phyloP scores from a whole-genome alignment of 1,284 basidiomycete species.

The Neonothopanus nambi region DNA sequence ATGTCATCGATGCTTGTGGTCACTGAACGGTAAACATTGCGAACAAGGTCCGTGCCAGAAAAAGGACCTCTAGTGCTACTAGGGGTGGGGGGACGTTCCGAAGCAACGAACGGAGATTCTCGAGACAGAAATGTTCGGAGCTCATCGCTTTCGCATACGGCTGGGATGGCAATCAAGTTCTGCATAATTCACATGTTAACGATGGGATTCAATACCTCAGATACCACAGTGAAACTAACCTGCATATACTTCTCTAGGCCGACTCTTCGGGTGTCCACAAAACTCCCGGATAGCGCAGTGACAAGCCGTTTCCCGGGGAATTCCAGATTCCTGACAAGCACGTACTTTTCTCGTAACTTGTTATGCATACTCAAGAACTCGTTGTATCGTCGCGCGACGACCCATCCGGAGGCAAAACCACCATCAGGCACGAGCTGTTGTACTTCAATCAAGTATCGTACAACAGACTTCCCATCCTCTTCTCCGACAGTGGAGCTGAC shows the following conservation, averaged over 20 bases:
- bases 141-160: constrained; percentile 82
- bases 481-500: constrained; percentile 76
- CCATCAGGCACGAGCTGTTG: constrained; percentile 82
- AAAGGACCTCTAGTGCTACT: constrained; percentile 38
- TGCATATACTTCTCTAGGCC: constrained; percentile 90
- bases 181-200: constrained; percentile 30
- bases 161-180: constrained; percentile 72
- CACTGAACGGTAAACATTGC: constrained; percentile 84
- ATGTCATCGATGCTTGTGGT: constrained; percentile 93
- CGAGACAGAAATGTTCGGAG: constrained; percentile 87
- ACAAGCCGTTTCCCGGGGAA: constrained; percentile 93
- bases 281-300: constrained; percentile 75
- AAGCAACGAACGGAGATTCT: constrained; percentile 74
- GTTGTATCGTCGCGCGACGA: constrained; percentile 89
- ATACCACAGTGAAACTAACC: constrained; percentile 42
- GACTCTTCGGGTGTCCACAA: constrained; percentile 78
- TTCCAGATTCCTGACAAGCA: constrained; percentile 69
- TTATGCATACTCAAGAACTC: constrained; percentile 92
- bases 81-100: constrained; percentile 40
- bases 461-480: constrained; percentile 85
- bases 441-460: constrained; percentile 91
- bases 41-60: constrained; percentile 75
- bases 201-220: neutral
- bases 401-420: constrained; percentile 82
- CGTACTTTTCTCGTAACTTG: constrained; percentile 75